These are phyloP conservation scores for Cylindrotheca fusiformis DNA, from an alignment of 108 stramenopile genomes.

Conservation along the genomic window DNA sequence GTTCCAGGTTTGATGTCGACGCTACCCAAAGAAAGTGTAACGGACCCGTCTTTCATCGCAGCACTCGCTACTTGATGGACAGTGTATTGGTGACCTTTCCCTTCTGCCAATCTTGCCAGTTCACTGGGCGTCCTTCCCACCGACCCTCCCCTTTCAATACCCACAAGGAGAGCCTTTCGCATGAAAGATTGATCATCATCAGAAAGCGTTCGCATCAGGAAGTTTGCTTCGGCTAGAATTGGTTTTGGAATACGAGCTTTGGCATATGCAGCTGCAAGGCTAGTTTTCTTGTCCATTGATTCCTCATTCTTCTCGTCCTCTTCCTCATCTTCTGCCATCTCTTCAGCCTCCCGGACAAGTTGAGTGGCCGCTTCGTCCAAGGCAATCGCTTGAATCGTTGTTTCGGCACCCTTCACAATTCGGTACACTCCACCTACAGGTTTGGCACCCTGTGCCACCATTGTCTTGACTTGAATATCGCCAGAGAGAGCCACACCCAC, in stretches of 20 bases:
- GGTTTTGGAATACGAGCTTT: conserved; percentile 84
- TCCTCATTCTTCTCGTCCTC: conserved; percentile 28
- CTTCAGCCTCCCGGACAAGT: conserved; percentile 27
- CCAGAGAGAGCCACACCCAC: conserved; percentile 70
- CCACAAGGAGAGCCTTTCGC: conserved; percentile 71
- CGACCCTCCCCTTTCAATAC: conserved; percentile 50
- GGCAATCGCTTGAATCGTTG: conserved; percentile 73
- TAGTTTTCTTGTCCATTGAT: conserved; percentile 30
- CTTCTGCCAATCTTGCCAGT: conserved; percentile 58
- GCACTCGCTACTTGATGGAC: conserved; percentile 80
- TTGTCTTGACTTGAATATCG: conserved; percentile 61
- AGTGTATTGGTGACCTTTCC: conserved; percentile 69
- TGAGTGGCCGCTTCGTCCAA: conserved; percentile 73
- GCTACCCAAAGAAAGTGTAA: conserved; percentile 74
- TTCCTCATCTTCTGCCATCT: conserved; percentile 36
- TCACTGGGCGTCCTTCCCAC: conserved; percentile 57
- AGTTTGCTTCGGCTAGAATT: conserved; percentile 82
- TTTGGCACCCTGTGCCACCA: conserved; percentile 83
- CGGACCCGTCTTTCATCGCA: conserved; percentile 86
- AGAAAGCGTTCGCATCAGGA: conserved; percentile 68
- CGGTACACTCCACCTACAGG: conserved; percentile 83
- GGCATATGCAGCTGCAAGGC: conserved; percentile 54
- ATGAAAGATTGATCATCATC: conserved; percentile 87
- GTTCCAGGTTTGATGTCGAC: conserved; percentile 73
- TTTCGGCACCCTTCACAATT: conserved; percentile 53